Base-by-base conservation (phyloP, 495 filamentous ascomycete genomes). In the Acidiella bohemica region DNA sequence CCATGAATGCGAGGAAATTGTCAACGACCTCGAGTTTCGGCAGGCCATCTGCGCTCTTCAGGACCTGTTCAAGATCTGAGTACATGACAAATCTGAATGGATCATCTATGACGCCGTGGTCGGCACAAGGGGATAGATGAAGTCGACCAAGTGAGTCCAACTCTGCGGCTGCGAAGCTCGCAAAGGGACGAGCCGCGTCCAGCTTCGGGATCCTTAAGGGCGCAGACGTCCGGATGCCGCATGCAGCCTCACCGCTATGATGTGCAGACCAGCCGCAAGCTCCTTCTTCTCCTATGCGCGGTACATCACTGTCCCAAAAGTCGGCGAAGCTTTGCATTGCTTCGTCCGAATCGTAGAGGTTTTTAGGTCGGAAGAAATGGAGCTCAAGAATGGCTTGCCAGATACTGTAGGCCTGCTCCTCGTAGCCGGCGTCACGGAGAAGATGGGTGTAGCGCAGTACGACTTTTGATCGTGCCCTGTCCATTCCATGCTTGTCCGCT, bases 351-450 rank as follows among this genome's bases (percentile, higher is more conserved):
- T 36, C 13, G 1, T 10, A 9, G 10, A 54, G 14, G 12, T 46
- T 40, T 5, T 41, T 19, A 3, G 78, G 78, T 13, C 59, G 61
- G 36, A 75, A 73, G 41, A 83, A 76, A 24, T 72, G 71, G 32
- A 82, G 66, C 55, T 96, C 90, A 3, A 96, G 63, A 5, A 80
- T 50, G 7, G 72, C 79, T 55, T 97, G 90, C 84, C 92, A 93
- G 9, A 80, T 65, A 13, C 78, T 84, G 1, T 80, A 63, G 3
- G 81, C 76, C 26, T 78, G 62, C 54, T 96, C 90, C n/a, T 64
- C 53, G 53, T 78, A 90, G 0, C 90, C 90, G 22, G 84, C 66
- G 56, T 95, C 84, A 16, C 70, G 65, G 38, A 90, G 68, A 49
- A 88, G 78, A 4, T 75, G 56, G 0, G 84, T 84, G 33, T 77